Base-by-base conservation (phyloP, 495 filamentous ascomycete species). In the Geoglossum glabrum region DNA sequence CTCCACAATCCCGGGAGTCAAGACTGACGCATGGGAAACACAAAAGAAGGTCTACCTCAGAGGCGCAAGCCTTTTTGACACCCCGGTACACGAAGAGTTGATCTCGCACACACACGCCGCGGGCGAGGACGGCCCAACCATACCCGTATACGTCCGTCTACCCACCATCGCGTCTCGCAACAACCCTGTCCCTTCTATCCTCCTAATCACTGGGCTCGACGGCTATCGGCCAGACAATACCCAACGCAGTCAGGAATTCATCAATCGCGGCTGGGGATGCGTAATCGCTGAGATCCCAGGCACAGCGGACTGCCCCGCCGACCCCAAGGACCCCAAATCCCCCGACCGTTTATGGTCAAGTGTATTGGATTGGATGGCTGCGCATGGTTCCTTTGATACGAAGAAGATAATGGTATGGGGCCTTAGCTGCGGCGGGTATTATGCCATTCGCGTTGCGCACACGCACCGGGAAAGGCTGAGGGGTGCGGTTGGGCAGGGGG, bases 171-270 rank as follows among this genome's bases (percentile, higher is more conserved):
- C 72, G 0, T 61, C 67, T 1, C 59, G 61, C 0, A 56, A 62
- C 6, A 70, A 73, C 25, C 75, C 70, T 3, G 71, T 71, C 1
- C 83, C 86, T 0, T 71, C 76, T 3, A 77, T 90, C 3, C 68
- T 90, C 21, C 73, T 88, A 33, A 75, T 88, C 70, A 87, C 82
- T 0, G 85, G 86, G 0, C 72, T 90, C 15, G 86, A 90, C 62
- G 86, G 86, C 10, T 87, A 90, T 64, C 70, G 85, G 15, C 83
- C 84, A 0, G 86, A 90, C 63, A 85, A 88, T 65, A 83, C 81
- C n/a, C 73, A 77, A 40, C 79, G 84, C 36, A 79, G 75, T 56
- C 74, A 85, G 36, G 81, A 84, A 67, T 85, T 81, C 61, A 64
- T 79, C 11, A 67, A 70, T 55, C 78, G 76, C 59, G 79, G 76